These are phyloP conservation scores for Ceratobasidium sp. DNA, from an alignment of 1,284 basidiomycete species.

Conservation along the genomic window DNA sequence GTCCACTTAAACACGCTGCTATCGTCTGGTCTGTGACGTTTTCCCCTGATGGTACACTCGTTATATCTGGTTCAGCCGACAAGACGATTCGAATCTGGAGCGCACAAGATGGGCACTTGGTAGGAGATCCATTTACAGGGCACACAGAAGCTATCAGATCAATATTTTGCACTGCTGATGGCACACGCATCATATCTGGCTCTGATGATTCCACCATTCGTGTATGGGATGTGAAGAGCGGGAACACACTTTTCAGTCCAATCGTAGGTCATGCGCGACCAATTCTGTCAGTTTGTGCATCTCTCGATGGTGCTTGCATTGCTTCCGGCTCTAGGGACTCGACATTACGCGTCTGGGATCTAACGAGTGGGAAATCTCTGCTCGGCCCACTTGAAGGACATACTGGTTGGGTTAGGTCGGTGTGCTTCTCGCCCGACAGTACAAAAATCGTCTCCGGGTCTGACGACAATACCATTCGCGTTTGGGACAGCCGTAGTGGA, in stretches of 20 bases:
- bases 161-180: background rate
- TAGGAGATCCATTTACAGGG: no score
- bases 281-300: background rate
- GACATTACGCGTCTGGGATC: constrained; percentile 37
- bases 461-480: constrained; percentile 6
- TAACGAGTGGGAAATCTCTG: background rate
- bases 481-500: constrained; percentile 30
- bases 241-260: background rate
- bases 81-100: no score
- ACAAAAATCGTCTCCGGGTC: constrained; percentile 10
- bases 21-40: no score
- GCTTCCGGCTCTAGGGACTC: constrained; percentile 18
- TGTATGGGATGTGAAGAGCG: background rate
- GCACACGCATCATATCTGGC: background rate
- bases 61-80: no score
- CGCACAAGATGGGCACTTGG: no score
- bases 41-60: no score
- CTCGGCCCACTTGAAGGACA: no score
- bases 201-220: background rate
- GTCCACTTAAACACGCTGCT: no score
- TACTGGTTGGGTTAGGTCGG: background rate
- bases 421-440: constrained; percentile 13
- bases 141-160: no score
- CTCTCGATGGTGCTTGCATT: constrained; percentile 27
- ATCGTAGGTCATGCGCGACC: background rate